Evolutionary conservation across 495 filamentous ascomycete genomes (phyloP), one percentile per base, ranked within the genome.

Genomic region (Penicillium goetzii): DNA sequence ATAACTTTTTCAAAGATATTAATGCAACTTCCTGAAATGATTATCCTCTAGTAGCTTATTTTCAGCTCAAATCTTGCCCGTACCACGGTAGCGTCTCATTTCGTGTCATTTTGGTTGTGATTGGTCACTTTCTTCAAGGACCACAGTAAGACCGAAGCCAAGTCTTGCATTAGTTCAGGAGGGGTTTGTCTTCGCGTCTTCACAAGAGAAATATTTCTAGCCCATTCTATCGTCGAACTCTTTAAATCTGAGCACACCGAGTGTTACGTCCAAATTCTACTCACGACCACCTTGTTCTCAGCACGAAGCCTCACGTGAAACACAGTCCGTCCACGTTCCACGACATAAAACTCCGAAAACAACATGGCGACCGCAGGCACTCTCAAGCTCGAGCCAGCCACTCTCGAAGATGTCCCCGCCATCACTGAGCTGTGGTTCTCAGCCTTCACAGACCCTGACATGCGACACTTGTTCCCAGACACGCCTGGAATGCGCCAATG

Each of bases 401-500:
- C 73, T 0, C 0, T 68, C 26, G 70, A 76, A 30, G 72, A 76
- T 34, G 19, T 69, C 34, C 63, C 63, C 8, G 63, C 68, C 40
- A 50, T 73, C 1, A 67, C 61, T 0, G 63, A 67, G 0, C 41
- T 76, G 8, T 76, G 65, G 68, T 76, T 68, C 33, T 65, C 63
- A 17, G 70, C 66, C 38, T 76, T 76, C 62, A 60, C 64, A 72
- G 60, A 63, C 19, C 60, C 68, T 0, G 30, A 15, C 17, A 62
- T 72, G 52, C 56, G 49, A 11, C 47, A 43, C 21, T 40, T 73
- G 12, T 64, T 68, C 40, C 74, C 74, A 7, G 53, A 74, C 52
- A 76, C 74, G 2, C 72, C 70, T 4, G 64, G 60, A 1, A 40
- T 68, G 11, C 72, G 62, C 4, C 21, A 71, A 58, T 76, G 74